Percentiles rank a stretch among this genome's conserved stretches.
Evolutionary conservation across 306 rosid genomes (phyloP).

Genomic region (Vachellia pachyceras): DNA sequence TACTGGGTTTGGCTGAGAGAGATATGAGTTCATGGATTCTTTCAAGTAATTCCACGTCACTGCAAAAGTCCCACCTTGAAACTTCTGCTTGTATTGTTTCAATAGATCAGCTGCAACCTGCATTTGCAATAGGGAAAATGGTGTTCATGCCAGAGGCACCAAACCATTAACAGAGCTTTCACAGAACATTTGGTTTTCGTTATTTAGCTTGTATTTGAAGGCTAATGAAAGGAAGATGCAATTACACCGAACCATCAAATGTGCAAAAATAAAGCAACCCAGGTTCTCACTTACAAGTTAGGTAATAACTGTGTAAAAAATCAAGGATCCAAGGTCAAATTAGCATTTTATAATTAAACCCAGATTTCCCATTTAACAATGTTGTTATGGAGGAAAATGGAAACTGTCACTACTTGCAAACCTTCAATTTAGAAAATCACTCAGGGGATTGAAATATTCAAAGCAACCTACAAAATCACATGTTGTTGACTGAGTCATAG

Average conservation of each 20-base stretch:
- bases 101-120: conserved; percentile 91
- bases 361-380: not conserved
- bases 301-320: not conserved
- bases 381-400: not conserved
- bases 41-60: conserved; percentile 94
- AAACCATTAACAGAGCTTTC: conserved; percentile 27
- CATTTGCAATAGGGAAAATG: conserved; percentile 24
- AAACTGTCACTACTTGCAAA: not conserved
- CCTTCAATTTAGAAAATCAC: not conserved
- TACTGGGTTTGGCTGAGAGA: conserved; percentile 97
- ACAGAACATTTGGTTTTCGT: not conserved
- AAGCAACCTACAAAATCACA: not conserved
- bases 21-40: conserved; percentile 87
- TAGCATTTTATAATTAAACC: not conserved
- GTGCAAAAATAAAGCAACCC: conserved; percentile 7
- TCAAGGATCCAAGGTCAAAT: conserved; percentile 26
- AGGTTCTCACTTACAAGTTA: not conserved
- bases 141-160: conserved; percentile 5
- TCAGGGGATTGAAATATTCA: not conserved
- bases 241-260: not conserved
- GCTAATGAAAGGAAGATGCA: conserved; percentile 27
- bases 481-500: not conserved
- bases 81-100: conserved; percentile 84
- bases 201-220: conserved; percentile 19
- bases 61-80: conserved; percentile 85